Evolutionary conservation across 176 grass and related monocot genomes (phyloP).

Genomic region (Cymbopogon citratus): DNA sequence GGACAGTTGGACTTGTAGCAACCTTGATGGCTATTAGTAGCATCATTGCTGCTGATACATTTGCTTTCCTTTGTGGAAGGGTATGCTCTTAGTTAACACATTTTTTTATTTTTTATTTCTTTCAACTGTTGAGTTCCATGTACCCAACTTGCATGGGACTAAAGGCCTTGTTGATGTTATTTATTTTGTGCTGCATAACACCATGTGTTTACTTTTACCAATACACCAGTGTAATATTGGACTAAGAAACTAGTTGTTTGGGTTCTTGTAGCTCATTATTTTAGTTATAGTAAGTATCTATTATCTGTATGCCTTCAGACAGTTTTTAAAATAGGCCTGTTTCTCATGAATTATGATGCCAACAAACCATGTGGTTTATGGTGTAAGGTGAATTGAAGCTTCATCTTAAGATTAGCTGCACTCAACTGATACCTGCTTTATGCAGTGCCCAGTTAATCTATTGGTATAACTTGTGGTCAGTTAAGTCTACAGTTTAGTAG

Average conservation of each 20-base stretch:
- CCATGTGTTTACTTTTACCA: neutral
- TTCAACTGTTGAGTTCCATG: neutral
- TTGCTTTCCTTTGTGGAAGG: slow-evolving; percentile 92
- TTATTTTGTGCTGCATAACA: neutral
- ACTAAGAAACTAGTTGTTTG: slow-evolving; percentile 5
- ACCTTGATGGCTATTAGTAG: slow-evolving; percentile 94
- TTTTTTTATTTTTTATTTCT: slow-evolving; percentile 1
- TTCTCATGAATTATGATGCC: neutral
- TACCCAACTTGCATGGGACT: neutral
- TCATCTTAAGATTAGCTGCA: neutral
- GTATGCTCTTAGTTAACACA: slow-evolving; percentile 40
- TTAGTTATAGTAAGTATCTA: neutral
- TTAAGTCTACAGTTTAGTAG: slow-evolving; percentile 1
- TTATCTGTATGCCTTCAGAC: neutral
- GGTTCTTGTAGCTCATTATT: slow-evolving; percentile 7
- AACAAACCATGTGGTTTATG: neutral
- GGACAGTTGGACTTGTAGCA: slow-evolving; percentile 91
- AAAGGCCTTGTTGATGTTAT: neutral
- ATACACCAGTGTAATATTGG: neutral
- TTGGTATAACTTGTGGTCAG: neutral
- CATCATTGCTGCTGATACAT: slow-evolving; percentile 95
- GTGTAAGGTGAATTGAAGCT: slow-evolving; percentile 10
- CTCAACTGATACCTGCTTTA: neutral
- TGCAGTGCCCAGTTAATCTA: neutral
- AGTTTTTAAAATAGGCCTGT: neutral